A percentile compares a stretch with the other conserved stretches of the same genome.
Conservation (phyloP, 306 rosid species). For the Rosa persica region DNA sequence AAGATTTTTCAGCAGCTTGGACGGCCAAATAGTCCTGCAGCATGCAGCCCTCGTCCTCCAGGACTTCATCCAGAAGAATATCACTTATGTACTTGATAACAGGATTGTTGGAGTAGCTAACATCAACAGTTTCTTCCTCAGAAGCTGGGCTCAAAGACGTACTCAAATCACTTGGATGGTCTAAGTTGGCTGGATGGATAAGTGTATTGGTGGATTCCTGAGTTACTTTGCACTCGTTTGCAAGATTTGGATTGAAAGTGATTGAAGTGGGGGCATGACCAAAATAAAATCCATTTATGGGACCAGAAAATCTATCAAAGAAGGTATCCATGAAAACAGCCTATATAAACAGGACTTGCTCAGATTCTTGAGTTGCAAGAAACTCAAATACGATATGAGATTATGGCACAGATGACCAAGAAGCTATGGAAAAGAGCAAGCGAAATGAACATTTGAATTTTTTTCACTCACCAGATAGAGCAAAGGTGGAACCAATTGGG, state of each 20-base stretch:
- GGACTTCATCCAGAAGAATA: constrained; percentile 32
- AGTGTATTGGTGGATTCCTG: constrained; percentile 19
- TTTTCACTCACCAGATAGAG: neutral
- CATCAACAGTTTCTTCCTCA: constrained; percentile 26
- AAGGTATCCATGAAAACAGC: constrained; percentile 28
- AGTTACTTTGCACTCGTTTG: no score
- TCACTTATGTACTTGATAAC: constrained; percentile 29
- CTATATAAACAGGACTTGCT: no score
- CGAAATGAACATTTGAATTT: neutral
- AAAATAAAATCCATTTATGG: constrained; percentile 5
- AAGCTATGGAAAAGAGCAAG: neutral
- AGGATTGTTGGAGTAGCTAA: constrained; percentile 27
- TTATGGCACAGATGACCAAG: neutral
- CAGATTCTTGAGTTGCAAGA: neutral
- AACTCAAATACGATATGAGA: neutral
- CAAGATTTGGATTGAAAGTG: neutral
- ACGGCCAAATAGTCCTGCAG: constrained; percentile 28
- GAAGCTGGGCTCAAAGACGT: constrained; percentile 22
- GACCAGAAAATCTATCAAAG: no score
- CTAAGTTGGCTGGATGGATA: neutral
- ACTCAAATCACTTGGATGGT: constrained; percentile 14
- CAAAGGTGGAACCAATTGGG: neutral
- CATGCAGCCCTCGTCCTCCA: constrained; percentile 20
- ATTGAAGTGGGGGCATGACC: constrained; percentile 31
- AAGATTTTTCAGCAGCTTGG: constrained; percentile 32